phyloP scores from a whole-genome alignment of 2,329 filamentous ascomycete species.

The Thelonectria olida region DNA sequence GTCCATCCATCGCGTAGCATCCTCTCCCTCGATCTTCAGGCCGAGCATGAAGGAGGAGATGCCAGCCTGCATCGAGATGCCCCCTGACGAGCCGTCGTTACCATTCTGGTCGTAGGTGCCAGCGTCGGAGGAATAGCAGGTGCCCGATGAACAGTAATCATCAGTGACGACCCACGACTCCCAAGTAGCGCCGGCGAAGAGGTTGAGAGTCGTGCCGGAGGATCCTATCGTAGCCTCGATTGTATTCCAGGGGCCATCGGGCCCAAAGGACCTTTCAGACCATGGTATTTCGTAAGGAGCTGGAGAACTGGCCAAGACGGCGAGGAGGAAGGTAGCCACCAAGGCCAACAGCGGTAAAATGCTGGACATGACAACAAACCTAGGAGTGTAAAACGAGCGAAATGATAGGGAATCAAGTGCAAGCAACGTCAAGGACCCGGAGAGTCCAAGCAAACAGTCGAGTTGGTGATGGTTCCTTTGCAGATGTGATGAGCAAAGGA shows the following conservation, averaged over 20 bases:
- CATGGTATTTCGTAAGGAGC: not conserved
- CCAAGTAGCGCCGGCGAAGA: constrained; percentile 44
- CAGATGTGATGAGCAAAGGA: too few species aligned
- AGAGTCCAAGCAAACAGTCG: too few species aligned
- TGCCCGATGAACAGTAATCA: constrained; percentile 5
- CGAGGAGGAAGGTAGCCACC: not conserved
- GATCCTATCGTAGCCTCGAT: constrained; percentile 30
- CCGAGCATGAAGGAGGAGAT: constrained; percentile 38
- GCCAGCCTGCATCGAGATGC: constrained; percentile 32
- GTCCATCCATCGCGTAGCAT: constrained; percentile 41
- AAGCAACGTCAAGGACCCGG: too few species aligned
- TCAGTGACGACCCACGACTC: constrained; percentile 32
- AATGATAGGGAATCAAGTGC: too few species aligned
- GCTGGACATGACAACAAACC: too few species aligned
- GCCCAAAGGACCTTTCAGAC: constrained; percentile 42
- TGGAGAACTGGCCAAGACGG: not conserved
- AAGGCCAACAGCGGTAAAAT: not conserved
- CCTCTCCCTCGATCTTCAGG: constrained; percentile 32
- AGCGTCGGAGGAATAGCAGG: constrained; percentile 40
- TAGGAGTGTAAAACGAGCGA: too few species aligned
- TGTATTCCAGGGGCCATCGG: constrained; percentile 49
- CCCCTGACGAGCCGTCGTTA: constrained; percentile 33
- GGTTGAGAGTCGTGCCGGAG: constrained; percentile 25
- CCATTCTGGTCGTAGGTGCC: constrained; percentile 40
- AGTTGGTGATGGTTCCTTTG: too few species aligned